Evolutionary conservation across 257 asterid species (phyloP).

Genomic region (Scutellaria galericulata): DNA sequence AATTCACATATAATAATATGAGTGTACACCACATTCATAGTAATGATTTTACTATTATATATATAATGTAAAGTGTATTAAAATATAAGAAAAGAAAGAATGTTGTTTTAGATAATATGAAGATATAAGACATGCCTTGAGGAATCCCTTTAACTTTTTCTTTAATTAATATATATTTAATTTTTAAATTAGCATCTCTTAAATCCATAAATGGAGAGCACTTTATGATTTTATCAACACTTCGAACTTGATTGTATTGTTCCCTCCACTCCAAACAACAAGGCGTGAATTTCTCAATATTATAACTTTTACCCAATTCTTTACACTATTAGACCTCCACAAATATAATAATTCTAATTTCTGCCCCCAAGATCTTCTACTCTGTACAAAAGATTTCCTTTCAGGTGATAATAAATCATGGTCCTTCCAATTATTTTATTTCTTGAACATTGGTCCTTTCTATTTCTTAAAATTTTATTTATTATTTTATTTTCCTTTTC

Average conservation of each 20-base stretch:
- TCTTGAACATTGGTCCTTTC: constrained; percentile 27
- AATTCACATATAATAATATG: no score
- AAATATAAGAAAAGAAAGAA: neutral
- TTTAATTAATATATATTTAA: neutral
- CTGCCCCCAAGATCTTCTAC: constrained; percentile 59
- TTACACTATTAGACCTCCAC: constrained; percentile 36
- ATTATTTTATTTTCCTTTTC: constrained; percentile 5
- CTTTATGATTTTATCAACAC: constrained; percentile 43
- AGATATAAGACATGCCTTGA: constrained; percentile 47
- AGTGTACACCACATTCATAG: neutral
- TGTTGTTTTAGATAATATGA: neutral
- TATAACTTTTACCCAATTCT: constrained; percentile 39
- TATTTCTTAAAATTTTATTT: neutral
- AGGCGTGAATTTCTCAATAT: constrained; percentile 53
- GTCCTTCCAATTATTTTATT: constrained; percentile 44
- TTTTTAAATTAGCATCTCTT: constrained; percentile 40
- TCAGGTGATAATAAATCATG: constrained; percentile 67
- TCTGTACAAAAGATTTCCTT: constrained; percentile 63
- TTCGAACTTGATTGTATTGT: constrained; percentile 63
- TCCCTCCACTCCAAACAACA: constrained; percentile 81
- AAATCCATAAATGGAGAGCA: constrained; percentile 42
- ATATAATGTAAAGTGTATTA: no score
- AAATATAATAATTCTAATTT: constrained; percentile 41
- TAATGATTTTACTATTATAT: no score
- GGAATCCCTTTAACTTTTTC: constrained; percentile 52